Conservation (phyloP, 495 filamentous ascomycete species). For the Pseudoneurospora amorphoporcata region DNA sequence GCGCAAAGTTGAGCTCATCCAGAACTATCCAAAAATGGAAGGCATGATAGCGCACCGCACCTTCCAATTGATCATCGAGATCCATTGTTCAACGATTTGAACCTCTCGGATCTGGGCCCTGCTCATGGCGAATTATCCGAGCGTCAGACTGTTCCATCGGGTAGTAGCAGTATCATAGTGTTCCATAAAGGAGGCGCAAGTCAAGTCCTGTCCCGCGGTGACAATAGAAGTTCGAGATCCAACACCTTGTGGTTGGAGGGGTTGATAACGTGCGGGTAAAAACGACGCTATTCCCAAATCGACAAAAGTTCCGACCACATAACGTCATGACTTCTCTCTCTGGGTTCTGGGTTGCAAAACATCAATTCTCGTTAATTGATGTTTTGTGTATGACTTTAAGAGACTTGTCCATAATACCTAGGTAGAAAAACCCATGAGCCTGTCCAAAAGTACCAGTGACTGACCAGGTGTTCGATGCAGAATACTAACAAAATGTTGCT, state of each 20-base stretch:
- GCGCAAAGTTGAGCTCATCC: not conserved
- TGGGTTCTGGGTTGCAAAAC: not conserved
- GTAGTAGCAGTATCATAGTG: not conserved
- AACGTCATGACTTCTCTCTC: not conserved
- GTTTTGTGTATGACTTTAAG: too few species aligned
- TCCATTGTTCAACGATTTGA: not conserved
- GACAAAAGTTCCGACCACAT: not conserved
- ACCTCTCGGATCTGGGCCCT: not conserved
- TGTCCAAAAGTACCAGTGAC: not conserved
- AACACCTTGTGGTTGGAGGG: not conserved
- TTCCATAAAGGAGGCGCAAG: not conserved
- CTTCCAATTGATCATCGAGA: not conserved
- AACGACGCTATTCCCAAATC: not conserved
- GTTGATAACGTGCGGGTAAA: not conserved
- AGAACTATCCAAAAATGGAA: not conserved
- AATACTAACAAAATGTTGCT: not conserved
- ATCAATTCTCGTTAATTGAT: not conserved
- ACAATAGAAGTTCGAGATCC: not conserved
- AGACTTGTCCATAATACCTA: too few species aligned
- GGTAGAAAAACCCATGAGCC: too few species aligned
- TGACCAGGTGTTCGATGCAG: not conserved
- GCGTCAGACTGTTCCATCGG: not conserved
- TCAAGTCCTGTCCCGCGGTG: not conserved
- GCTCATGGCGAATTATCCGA: not conserved
- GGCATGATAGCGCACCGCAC: not conserved